Evolutionary conservation across 139 green algal species (phyloP).

Genomic region (Dunaliella primolecta): DNA sequence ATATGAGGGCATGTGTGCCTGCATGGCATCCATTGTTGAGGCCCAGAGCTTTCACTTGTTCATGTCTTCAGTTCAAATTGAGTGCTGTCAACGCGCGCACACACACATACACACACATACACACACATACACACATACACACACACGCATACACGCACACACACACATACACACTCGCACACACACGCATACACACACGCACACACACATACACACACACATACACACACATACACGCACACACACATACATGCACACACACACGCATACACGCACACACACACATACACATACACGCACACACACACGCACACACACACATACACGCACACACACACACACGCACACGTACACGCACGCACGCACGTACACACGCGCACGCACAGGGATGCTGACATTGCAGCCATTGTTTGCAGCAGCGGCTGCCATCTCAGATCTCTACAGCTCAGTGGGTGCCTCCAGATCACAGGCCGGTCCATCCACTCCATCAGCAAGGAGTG

Average conservation of each 20-base stretch:
- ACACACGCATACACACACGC: not conserved
- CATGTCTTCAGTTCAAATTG: no score
- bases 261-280: not conserved
- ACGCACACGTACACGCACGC: not conserved
- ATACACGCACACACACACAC: not conserved
- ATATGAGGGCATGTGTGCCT: no score
- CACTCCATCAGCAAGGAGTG: no score
- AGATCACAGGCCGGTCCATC: no score
- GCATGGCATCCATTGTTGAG: no score
- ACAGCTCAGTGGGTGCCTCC: no score
- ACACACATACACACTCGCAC: not conserved
- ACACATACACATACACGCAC: not conserved
- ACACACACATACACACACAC: not conserved
- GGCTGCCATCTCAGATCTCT: no score
- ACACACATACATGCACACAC: not conserved
- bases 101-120: not conserved
- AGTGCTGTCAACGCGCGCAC: no score
- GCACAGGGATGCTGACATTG: no score
- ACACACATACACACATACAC: not conserved
- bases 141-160: not conserved
- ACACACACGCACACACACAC: no score
- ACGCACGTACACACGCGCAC: not conserved
- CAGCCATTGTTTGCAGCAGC: no score
- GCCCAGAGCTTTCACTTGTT: no score
- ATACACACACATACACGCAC: not conserved